Evolutionary conservation across 345 rosid species (phyloP).

Genomic region (Xanthoceras sorbifolium): DNA sequence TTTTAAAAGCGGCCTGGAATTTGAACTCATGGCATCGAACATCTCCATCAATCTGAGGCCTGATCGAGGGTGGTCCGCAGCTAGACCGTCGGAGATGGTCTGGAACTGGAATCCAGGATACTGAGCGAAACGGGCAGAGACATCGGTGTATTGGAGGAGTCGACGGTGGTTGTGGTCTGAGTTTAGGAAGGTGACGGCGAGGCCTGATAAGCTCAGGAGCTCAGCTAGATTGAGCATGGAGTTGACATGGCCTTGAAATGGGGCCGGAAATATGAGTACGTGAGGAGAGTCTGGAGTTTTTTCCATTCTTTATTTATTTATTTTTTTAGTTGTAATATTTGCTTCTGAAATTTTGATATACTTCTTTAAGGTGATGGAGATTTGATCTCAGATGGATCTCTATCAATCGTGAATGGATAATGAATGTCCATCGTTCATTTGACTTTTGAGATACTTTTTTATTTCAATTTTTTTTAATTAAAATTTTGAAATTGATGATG

Average conservation of each 20-base stretch:
- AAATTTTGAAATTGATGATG: too few species aligned
- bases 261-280: conserved; percentile 40
- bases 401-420: too few species aligned
- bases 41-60: background rate
- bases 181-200: conserved; percentile 42
- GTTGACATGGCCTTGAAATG: conserved; percentile 42
- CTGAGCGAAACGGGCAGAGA: conserved; percentile 13
- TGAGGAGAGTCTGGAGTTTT: conserved; percentile 24
- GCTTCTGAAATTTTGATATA: too few species aligned
- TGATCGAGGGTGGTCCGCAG: conserved; percentile 16
- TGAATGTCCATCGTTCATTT: too few species aligned
- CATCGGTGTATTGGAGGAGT: conserved; percentile 17
- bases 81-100: conserved; percentile 30
- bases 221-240: conserved; percentile 48
- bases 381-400: too few species aligned
- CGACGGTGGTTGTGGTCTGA: conserved; percentile 28
- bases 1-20: conserved; percentile 2
- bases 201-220: conserved; percentile 28
- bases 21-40: background rate
- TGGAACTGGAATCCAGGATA: conserved; percentile 23
- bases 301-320: background rate
- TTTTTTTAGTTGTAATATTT: too few species aligned
- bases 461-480: too few species aligned
- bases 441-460: too few species aligned
- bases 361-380: too few species aligned